A percentile compares a stretch with the other conserved stretches of the same genome.
Evolutionary conservation across 176 grass and related monocot species (phyloP).

Genomic region (Eragrostis nindensis): DNA sequence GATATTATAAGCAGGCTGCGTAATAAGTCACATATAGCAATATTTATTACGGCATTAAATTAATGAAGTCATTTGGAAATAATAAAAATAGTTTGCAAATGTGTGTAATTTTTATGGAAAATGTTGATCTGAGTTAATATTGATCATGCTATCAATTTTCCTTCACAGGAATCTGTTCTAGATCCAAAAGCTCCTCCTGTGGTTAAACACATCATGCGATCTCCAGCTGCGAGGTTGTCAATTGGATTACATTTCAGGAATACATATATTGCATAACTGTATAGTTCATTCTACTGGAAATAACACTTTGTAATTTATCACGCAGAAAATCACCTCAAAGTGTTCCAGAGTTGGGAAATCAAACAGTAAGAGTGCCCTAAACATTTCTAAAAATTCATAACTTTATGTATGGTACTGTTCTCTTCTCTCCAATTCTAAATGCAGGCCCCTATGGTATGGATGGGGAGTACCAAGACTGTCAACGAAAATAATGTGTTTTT

Average conservation of each 20-base stretch:
- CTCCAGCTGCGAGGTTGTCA: conserved; percentile 55
- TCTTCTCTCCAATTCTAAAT: conserved; percentile 10
- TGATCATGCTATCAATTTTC: conserved; percentile 34
- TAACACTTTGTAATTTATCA: conserved; percentile 44
- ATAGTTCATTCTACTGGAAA: conserved; percentile 25
- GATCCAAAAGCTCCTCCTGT: conserved; percentile 48
- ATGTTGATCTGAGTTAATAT: conserved; percentile 13
- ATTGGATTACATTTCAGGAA: conserved; percentile 30
- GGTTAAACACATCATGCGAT: conserved; percentile 55
- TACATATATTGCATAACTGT: neutral
- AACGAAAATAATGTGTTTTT: conserved; percentile 13
- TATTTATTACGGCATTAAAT: neutral
- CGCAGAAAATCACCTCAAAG: conserved; percentile 75
- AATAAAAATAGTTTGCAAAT: conserved; percentile 18
- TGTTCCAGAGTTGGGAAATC: conserved; percentile 31
- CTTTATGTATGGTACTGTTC: conserved; percentile 23
- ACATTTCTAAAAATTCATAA: conserved; percentile 17
- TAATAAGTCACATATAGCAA: conserved; percentile 1
- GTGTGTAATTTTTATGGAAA: neutral
- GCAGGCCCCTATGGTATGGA: conserved; percentile 7
- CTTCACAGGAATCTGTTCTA: conserved; percentile 53
- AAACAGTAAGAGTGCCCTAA: conserved; percentile 53
- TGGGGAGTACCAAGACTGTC: neutral
- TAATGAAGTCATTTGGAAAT: neutral
- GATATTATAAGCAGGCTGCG: conserved; percentile 8